Conservation (phyloP, 2,329 filamentous ascomycete species). For the Monilinia laxa region DNA sequence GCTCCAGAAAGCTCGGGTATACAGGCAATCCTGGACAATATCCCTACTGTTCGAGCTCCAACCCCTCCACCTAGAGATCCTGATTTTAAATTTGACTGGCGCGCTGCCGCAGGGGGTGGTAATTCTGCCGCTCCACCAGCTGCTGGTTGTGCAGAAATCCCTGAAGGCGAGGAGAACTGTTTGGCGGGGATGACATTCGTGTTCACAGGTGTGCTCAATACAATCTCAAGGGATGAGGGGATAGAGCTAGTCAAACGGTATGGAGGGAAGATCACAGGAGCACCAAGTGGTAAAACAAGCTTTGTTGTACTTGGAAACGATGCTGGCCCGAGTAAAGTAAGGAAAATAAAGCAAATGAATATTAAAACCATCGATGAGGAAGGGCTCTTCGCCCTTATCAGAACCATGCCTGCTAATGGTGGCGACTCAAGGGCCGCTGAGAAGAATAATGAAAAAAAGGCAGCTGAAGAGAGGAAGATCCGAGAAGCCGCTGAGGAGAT, state of each 20-base stretch:
- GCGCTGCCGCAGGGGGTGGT: slow-evolving; percentile 57
- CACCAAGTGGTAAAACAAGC: slow-evolving; percentile 88
- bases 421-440: slow-evolving; percentile 86
- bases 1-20: slow-evolving; percentile 68
- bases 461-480: slow-evolving; percentile 80
- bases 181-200: slow-evolving; percentile 88
- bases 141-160: slow-evolving; percentile 67
- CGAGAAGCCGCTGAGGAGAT: slow-evolving; percentile 79
- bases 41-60: slow-evolving; percentile 78
- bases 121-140: slow-evolving; percentile 64
- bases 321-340: slow-evolving; percentile 88
- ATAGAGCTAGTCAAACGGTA: slow-evolving; percentile 87
- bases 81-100: slow-evolving; percentile 77
- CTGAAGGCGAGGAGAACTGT: slow-evolving; percentile 83
- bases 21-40: slow-evolving; percentile 82
- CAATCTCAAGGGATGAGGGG: slow-evolving; percentile 79
- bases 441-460: slow-evolving; percentile 80
- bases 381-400: slow-evolving; percentile 84
- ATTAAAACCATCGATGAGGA: slow-evolving; percentile 95
- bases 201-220: slow-evolving; percentile 85
- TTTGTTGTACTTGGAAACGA: slow-evolving; percentile 90
- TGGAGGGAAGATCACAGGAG: slow-evolving; percentile 83
- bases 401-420: slow-evolving; percentile 76
- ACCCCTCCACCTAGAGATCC: slow-evolving; percentile 74
- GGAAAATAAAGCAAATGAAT: slow-evolving; percentile 75